These are phyloP conservation scores for Hylodesmum podocarpum DNA, from an alignment of 306 rosid genomes.

Conservation along the genomic window DNA sequence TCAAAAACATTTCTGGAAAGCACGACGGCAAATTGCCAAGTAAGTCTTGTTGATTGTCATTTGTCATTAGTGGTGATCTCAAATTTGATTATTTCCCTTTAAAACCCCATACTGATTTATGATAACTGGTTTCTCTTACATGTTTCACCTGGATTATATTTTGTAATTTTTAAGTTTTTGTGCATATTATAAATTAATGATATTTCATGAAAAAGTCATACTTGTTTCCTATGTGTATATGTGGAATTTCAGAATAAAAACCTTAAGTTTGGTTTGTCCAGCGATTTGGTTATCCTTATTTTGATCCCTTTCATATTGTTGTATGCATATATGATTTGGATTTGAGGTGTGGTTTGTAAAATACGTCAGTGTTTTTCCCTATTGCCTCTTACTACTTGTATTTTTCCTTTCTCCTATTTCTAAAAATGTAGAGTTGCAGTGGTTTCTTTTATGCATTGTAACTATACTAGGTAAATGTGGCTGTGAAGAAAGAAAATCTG, in stretches of 20 bases:
- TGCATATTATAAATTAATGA: neutral
- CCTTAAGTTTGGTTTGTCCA: neutral
- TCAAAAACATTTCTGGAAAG: slow-evolving; percentile 14
- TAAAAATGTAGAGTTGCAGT: neutral
- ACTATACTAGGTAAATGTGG: neutral
- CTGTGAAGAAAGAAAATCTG: neutral
- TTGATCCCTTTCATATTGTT: neutral
- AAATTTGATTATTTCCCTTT: neutral
- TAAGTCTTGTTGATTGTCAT: neutral
- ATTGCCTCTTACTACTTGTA: neutral
- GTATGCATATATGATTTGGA: neutral
- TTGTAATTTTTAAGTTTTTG: neutral
- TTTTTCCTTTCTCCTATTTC: neutral
- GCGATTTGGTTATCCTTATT: neutral
- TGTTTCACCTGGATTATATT: neutral
- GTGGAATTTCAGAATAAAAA: neutral
- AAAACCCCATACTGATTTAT: neutral
- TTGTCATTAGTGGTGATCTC: neutral
- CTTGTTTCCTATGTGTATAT: neutral
- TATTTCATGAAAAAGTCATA: neutral
- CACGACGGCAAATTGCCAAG: slow-evolving; percentile 2
- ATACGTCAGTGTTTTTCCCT: neutral
- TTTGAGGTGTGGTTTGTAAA: neutral
- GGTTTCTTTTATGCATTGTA: neutral
- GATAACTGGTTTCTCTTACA: neutral